Base-by-base conservation (phyloP, 345 rosid genomes). In the Lepidium sativum region DNA sequence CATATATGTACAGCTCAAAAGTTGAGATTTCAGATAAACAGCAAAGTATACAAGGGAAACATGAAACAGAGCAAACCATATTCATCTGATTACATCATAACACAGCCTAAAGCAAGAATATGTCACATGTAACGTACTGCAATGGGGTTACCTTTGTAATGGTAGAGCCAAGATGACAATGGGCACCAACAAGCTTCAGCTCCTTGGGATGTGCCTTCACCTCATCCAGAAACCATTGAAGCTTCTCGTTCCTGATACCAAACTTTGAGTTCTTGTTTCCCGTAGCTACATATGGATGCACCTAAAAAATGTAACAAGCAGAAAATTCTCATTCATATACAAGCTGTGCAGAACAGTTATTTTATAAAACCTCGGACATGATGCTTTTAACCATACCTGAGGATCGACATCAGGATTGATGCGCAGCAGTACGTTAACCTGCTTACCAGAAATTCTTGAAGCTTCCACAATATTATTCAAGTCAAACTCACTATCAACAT, bases 381-480 rank as follows among this genome's bases (percentile, higher is more conserved):
- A 52, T 21, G 34, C 10, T 41, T 9, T 21, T 6, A 50, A 20
- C 38, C 65, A 45, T 77, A 91, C 99, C 97, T 90, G 99, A 75
- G 97, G 97, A 69, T 95, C 97, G 9, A 94, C 99, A 63, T 94
- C 99, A 1, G 99, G 99, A 77, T 94, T 94, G 76, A 94, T 94
- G 45, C 97, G 95, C 33, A 94, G 96, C 59, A 94, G 72, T 34
- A 94, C 96, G 76, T 90, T 90, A 68, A 90, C 95, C 82, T 80
- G 83, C 75, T 87, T 85, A 44, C 96, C 96, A 49, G 96, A 81
- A 60, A 86, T 80, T 41, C 89, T 83, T 16, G 99, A 80, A 79
- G 97, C 95, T 55, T 82, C 82, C 41, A 90, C 85, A 62, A 94
- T 90, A 47, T 90, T 86, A 41, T 88, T 90, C 80, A 94, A 75